Evolutionary conservation across 805 yeast species (phyloP).

Genomic region (Cyberlindnera bimundalis): DNA sequence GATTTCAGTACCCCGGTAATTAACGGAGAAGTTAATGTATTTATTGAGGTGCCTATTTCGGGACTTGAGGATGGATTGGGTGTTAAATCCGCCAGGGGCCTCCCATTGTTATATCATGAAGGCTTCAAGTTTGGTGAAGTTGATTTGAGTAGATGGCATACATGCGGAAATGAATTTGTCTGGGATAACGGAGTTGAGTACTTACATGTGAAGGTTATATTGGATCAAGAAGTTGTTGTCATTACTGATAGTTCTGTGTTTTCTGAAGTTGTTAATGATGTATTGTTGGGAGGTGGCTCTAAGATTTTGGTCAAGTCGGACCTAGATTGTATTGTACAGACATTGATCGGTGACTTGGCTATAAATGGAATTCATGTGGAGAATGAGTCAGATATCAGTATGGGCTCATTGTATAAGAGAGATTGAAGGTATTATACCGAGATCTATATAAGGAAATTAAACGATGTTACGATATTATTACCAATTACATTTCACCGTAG

Average conservation of each 20-base stretch:
- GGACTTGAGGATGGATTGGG: slow-evolving; percentile 27
- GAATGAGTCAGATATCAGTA: slow-evolving; percentile 27
- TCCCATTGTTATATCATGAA: slow-evolving; percentile 34
- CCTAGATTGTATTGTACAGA: slow-evolving; percentile 33
- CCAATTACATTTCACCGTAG: no score
- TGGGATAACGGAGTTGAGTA: slow-evolving; percentile 17
- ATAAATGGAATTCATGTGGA: slow-evolving; percentile 27
- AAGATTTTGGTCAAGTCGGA: slow-evolving; percentile 34
- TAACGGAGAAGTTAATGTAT: slow-evolving; percentile 36
- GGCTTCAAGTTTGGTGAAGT: slow-evolving; percentile 42
- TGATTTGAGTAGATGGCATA: slow-evolving; percentile 42
- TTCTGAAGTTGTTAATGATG: slow-evolving; percentile 40
- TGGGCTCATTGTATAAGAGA: slow-evolving; percentile 9
- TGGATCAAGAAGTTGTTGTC: slow-evolving; percentile 40
- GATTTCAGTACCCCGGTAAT: slow-evolving; percentile 34
- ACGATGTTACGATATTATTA: background rate
- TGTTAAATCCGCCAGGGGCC: slow-evolving; percentile 8
- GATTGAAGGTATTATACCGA: no score
- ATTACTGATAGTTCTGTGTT: slow-evolving; percentile 41
- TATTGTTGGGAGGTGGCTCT: slow-evolving; percentile 40
- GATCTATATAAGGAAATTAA: background rate
- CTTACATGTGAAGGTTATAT: slow-evolving; percentile 35
- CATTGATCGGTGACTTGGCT: slow-evolving; percentile 34
- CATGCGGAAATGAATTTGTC: slow-evolving; percentile 34
- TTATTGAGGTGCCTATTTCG: slow-evolving; percentile 29